phyloP scores from a whole-genome alignment of 2,329 filamentous ascomycete genomes.

The Fusarium multiceps region DNA sequence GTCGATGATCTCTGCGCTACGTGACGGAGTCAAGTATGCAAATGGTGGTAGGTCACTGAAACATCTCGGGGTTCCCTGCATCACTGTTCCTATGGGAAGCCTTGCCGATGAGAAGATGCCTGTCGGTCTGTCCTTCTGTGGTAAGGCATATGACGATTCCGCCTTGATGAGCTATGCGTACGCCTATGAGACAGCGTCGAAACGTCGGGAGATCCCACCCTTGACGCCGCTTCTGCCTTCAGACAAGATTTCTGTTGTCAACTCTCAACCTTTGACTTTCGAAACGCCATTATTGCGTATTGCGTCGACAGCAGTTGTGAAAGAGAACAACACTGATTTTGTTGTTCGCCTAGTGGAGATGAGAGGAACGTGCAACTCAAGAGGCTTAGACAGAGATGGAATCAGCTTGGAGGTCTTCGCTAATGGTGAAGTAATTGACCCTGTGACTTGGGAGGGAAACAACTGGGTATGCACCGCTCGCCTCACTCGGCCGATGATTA shows the following conservation, averaged over 20 bases:
- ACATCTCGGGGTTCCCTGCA: slow-evolving; percentile 65
- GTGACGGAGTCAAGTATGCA: slow-evolving; percentile 62
- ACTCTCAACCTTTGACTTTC: too few species aligned
- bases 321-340: accelerated
- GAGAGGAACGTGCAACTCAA: not conserved
- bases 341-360: not conserved
- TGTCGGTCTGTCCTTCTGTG: slow-evolving; percentile 63
- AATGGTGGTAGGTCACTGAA: slow-evolving; percentile 65
- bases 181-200: slow-evolving; percentile 27
- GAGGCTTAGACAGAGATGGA: too few species aligned
- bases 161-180: slow-evolving; percentile 43
- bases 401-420: not conserved
- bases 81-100: slow-evolving; percentile 65
- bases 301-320: not conserved
- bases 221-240: not conserved
- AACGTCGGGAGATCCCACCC: not conserved
- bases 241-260: not conserved
- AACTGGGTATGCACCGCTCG: not conserved
- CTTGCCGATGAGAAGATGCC: slow-evolving; percentile 61
- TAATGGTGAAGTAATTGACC: not conserved
- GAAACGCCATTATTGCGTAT: too few species aligned
- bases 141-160: slow-evolving; percentile 59
- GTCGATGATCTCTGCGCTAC: slow-evolving; percentile 29
- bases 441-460: not conserved
- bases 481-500: not conserved